Evolutionary conservation across 1,284 basidiomycete genomes (phyloP).

Genomic region (Irpex sp.): DNA sequence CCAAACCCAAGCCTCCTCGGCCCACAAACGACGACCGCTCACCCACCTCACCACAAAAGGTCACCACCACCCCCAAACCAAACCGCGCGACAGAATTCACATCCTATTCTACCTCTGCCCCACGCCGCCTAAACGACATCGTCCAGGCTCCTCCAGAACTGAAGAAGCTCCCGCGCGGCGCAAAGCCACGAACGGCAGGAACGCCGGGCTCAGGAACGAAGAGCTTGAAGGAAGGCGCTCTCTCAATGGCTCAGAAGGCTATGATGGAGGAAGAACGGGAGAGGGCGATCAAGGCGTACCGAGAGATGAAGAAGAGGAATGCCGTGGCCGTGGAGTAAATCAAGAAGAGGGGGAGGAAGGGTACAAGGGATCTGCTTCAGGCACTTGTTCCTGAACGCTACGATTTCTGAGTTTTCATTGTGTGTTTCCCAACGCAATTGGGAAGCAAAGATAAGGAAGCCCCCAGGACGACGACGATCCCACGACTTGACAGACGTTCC

Average conservation of each 20-base stretch:
- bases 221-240: constrained; percentile 37
- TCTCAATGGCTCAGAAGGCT: constrained; percentile 71
- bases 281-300: constrained; percentile 60
- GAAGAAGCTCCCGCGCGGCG: constrained; percentile 39
- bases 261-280: constrained; percentile 76
- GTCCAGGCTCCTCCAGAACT: constrained; percentile 60
- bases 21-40: constrained; percentile 2
- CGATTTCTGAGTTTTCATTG: too few species aligned
- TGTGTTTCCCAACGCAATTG: too few species aligned
- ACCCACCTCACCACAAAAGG: constrained; percentile 11
- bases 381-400: too few species aligned
- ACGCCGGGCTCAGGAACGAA: constrained; percentile 15
- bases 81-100: constrained; percentile 52
- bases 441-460: neutral
- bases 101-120: constrained; percentile 48
- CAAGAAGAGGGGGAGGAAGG: neutral
- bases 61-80: constrained; percentile 23
- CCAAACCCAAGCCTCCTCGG: constrained; percentile 10
- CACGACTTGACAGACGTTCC: neutral
- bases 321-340: neutral
- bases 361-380: neutral
- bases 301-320: constrained; percentile 57
- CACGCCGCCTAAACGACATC: constrained; percentile 66
- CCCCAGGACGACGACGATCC: neutral
- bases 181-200: constrained; percentile 19